Base-by-base conservation (phyloP, 1,284 basidiomycete genomes). In the Boletellus deceptivus region DNA sequence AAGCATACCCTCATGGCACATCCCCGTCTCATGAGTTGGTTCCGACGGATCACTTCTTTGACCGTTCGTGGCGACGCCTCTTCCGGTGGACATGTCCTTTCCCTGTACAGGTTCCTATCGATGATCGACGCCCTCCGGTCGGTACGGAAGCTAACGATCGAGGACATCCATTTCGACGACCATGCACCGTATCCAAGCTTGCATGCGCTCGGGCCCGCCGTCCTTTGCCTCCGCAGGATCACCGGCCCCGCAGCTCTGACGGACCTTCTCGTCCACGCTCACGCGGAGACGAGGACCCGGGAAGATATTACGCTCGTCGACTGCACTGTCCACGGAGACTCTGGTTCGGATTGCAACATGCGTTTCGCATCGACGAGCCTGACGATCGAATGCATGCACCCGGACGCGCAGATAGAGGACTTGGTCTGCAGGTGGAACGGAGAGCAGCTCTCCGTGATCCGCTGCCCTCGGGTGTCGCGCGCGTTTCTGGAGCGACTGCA, bases 111-210 rank as follows among this genome's bases (percentile, higher is more conserved):
- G 34, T 57, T 57, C 25, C 7, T 59, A 14, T 37, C 17, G 0
- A 20, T 48, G 10, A 16, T 57, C 24, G 22, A 46, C 37, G 18
- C 17, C n/a, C 39, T 59, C 18, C 13, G 25, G 9, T 47, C 35
- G 13, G 20, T 56, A 24, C 45, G 17, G n/a, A 20, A 44, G 18
- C 18, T 57, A 25, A 46, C 47, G 10, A 14, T 59, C 39, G 43
- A 48, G 20, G 45, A 59, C 40, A 27, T 57, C 29, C 27, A 36
- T 37, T 59, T 59, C 16, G 39, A 54, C 22, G 44, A 49, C 35
- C 20, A 44, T n/a, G 27, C n/a, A 20, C 49, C 36, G 3, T 31
- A 24, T 33, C 34, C 43, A 35, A 35, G 13, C 14, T 4, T 39
- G 8, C 13, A 52, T 16, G 2, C 14, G 2, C 43, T 59, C 7